Evolutionary conservation across 768 basidiomycete genomes (phyloP).

Genomic region (Paxillus rubicundulus): DNA sequence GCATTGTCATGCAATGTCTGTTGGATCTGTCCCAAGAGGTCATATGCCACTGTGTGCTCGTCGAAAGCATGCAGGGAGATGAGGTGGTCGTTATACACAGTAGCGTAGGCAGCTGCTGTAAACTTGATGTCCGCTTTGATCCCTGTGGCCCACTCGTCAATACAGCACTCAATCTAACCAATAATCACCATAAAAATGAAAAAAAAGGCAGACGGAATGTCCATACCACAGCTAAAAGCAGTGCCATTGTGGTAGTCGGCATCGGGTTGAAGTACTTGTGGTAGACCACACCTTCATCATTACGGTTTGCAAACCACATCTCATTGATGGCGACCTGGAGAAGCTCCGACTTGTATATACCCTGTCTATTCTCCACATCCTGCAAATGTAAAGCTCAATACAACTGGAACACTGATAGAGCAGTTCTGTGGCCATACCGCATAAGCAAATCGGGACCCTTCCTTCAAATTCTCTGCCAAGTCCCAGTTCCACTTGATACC

Average conservation of each 20-base stretch:
- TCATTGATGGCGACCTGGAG: constrained; percentile 23
- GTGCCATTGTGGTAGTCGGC: neutral
- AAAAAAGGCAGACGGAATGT: neutral
- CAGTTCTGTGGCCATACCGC: neutral
- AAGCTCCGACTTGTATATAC: constrained; percentile 25
- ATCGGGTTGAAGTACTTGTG: constrained; percentile 24
- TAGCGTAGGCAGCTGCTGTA: constrained; percentile 1
- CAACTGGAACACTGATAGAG: neutral
- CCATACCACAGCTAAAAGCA: constrained; percentile 1
- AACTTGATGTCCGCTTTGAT: constrained; percentile 8
- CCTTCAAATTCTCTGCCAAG: constrained; percentile 3
- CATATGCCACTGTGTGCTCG: neutral
- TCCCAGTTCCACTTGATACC: constrained; percentile 1
- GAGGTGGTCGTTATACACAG: constrained; percentile 5
- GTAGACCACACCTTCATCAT: constrained; percentile 25
- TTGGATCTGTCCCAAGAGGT: constrained; percentile 1
- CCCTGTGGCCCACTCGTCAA: constrained; percentile 11
- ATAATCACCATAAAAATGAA: neutral
- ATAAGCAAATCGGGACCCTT: constrained; percentile 3
- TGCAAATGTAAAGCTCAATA: neutral
- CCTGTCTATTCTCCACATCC: constrained; percentile 8
- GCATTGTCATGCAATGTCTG: neutral
- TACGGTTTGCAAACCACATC: constrained; percentile 27
- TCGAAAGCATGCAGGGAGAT: neutral
- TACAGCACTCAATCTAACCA: constrained; percentile 12